Evolutionary conservation across 2,329 filamentous ascomycete genomes (phyloP).

Genomic region (Fusarium multiceps): DNA sequence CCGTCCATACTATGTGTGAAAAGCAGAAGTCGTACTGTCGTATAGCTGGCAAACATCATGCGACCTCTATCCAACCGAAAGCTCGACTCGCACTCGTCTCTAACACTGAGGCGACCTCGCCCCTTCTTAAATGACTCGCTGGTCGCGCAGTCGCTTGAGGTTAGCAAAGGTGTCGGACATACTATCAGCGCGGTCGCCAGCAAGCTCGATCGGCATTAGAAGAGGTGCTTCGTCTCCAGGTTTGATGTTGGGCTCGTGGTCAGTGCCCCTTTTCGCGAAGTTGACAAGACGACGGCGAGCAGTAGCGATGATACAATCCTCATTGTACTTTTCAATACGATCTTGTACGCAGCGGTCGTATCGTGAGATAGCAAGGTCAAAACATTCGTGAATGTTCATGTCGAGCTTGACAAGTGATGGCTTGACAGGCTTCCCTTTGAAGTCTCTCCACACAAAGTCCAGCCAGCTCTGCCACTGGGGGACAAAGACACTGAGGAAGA

Average conservation of each 20-base stretch:
- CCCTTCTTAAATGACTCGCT: background rate
- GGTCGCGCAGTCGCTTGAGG: background rate
- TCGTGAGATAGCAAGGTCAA: background rate
- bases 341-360: background rate
- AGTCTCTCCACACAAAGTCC: background rate
- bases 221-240: background rate
- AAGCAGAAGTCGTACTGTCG: background rate
- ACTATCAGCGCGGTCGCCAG: background rate
- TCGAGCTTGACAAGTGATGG: background rate
- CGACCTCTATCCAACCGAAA: too few relatives aligned
- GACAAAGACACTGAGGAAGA: background rate
- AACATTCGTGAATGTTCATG: background rate
- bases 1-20: background rate
- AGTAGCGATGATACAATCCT: background rate
- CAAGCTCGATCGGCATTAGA: background rate
- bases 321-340: slow-evolving; percentile 1
- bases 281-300: background rate
- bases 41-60: background rate
- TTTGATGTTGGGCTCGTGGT: background rate
- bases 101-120: background rate
- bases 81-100: background rate
- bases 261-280: background rate
- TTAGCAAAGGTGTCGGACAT: background rate
- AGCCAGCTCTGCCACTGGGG: background rate
- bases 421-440: background rate